Evolutionary conservation across 108 stramenopile species (phyloP), one percentile per base, ranked within the genome.

Genomic region (Skeletonema marinoi): DNA sequence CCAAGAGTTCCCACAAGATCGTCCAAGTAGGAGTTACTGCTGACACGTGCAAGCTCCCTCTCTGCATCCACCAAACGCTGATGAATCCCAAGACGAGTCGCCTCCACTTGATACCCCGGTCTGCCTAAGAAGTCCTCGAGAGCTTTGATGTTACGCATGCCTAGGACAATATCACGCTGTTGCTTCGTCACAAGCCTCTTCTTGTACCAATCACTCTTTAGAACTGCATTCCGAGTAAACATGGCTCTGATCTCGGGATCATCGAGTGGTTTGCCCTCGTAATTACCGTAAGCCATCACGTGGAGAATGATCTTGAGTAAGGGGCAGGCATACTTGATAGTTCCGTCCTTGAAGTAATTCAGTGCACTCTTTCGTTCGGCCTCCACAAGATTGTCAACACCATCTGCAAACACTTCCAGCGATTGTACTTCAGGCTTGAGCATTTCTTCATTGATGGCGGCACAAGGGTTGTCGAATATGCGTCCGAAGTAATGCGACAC

Each of bases 251-350:
- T 80, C 39, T 80, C 85, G 12, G 87, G 87, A 70, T 88, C 87
- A 14, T 88, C 60, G 44, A 88, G 83, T 25, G 73, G 74, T 65
- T 88, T 88, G 0, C 75, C 75, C 21, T 88, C 77, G 71, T 86
- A 88, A 38, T 88, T 74, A 16, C 85, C 87, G 32, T 88, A 84
- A n/a, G 85, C 87, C 87, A 88, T 88, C 50, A 88, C 79, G 64
- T 88, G 87, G 32, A 88, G 87, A 17, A 88, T 66, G 14, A 85
- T 82, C 32, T 85, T 66, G 39, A 88, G 85, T 10, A 85, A 75
- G 12, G 87, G 87, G 39, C 87, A 86, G 1, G 85, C 85, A 74
- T 85, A 82, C 50, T 86, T 85, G 42, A 88, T 78, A 33, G 84
- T 87, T 12, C 87, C 84, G 39, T 87, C 87, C 61, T 85, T 73